Conservation (phyloP, 495 filamentous ascomycete species). For the Cudoniella acicularis region DNA sequence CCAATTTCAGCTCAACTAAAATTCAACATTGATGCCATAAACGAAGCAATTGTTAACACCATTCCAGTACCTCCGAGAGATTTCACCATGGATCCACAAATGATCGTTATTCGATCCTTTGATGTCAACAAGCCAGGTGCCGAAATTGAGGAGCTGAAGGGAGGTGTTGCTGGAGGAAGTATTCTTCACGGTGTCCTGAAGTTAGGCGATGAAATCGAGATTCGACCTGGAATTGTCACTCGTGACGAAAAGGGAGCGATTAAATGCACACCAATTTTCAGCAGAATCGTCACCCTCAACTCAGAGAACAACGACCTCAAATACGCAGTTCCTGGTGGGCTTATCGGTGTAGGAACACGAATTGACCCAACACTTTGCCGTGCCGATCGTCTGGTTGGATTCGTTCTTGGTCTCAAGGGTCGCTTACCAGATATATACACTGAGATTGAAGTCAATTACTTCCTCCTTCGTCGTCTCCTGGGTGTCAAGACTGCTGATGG, state of each 20-base stretch:
- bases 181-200: conserved; percentile 95
- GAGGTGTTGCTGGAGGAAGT: conserved; percentile 95
- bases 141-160: conserved; percentile 98
- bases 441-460: conserved; percentile 98
- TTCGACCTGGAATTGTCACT: conserved; percentile 90
- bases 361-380: conserved; percentile 96
- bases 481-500: conserved; percentile 98
- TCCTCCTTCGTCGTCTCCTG: conserved; percentile 85
- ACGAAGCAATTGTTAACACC: conserved; percentile 86
- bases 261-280: conserved; percentile 95
- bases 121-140: conserved; percentile 99
- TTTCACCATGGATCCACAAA: conserved; percentile 85
- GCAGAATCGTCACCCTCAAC: conserved; percentile 88
- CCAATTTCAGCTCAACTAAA: conserved; percentile 98
- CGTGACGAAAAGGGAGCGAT: conserved; percentile 91
- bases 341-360: conserved; percentile 95
- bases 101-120: conserved; percentile 98
- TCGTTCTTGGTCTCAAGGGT: conserved; percentile 93
- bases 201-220: conserved; percentile 96
- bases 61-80: conserved; percentile 89
- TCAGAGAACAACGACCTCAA: conserved; percentile 97
- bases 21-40: conserved; percentile 98
- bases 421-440: conserved; percentile 90
- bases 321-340: conserved; percentile 92
- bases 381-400: conserved; percentile 97